Conservation (phyloP, 495 filamentous ascomycete genomes). For the Thozetella sp. region DNA sequence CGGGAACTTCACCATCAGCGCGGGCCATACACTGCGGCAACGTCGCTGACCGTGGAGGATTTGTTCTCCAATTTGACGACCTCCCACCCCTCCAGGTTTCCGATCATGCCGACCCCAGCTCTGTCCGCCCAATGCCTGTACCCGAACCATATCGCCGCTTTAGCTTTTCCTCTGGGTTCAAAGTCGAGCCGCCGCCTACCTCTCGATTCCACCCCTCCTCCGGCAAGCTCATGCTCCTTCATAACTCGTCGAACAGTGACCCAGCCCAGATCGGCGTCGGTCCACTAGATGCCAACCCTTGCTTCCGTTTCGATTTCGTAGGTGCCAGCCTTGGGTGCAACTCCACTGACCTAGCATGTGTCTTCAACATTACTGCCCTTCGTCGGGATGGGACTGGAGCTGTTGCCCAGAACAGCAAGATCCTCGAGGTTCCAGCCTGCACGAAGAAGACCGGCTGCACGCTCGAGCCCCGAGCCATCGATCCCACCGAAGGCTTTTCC, state of each 20-base stretch:
- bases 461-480: conserved; percentile 29
- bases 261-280: conserved; percentile 35
- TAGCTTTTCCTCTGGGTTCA: conserved; percentile 38
- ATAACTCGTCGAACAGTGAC: conserved; percentile 20
- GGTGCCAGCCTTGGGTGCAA: conserved; percentile 39
- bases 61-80: conserved; percentile 40
- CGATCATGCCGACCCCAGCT: conserved; percentile 16
- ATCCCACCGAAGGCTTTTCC: conserved; percentile 23
- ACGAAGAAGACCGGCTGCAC: conserved; percentile 24
- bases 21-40: conserved; percentile 22
- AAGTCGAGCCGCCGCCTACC: conserved; percentile 21
- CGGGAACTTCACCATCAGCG: background rate
- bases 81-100: conserved; percentile 21
- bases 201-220: conserved; percentile 35
- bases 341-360: conserved; percentile 31
- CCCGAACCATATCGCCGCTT: conserved; percentile 42
- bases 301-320: conserved; percentile 44
- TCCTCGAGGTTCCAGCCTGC: conserved; percentile 33
- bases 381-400: conserved; percentile 24
- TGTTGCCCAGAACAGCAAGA: conserved; percentile 19
- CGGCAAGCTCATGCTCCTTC: conserved; percentile 34
- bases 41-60: conserved; percentile 25
- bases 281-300: conserved; percentile 25
- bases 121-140: conserved; percentile 23
- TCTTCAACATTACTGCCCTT: conserved; percentile 37